Percentiles rank a stretch among this genome's conserved stretches.
These are phyloP conservation scores for Linnemannia hyalina DNA, from an alignment of 192 early-diverging fungal genomes.

Conservation along the genomic window DNA sequence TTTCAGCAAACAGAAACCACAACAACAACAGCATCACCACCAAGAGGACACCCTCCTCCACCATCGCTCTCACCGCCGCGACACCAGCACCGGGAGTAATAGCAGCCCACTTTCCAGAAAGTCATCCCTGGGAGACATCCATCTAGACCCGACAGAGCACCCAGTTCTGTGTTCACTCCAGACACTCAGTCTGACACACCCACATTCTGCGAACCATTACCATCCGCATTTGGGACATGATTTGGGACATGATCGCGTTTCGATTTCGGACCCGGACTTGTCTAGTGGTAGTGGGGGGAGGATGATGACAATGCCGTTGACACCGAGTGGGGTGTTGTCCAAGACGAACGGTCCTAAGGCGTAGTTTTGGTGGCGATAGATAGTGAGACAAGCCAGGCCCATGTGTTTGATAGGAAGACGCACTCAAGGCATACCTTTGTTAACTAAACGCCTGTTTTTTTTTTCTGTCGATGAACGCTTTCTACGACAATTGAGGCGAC, in stretches of 20 bases:
- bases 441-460: neutral
- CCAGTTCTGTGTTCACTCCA: constrained; percentile 38
- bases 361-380: neutral
- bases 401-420: constrained; percentile 9
- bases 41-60: neutral
- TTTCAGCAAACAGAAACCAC: neutral
- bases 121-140: constrained; percentile 14
- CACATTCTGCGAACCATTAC: constrained; percentile 36
- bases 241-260: constrained; percentile 37
- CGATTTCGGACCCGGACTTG: neutral
- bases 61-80: neutral
- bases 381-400: neutral
- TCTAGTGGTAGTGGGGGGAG: too few species aligned
- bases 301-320: neutral
- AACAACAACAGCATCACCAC: constrained; percentile 5
- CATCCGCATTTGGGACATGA: constrained; percentile 51
- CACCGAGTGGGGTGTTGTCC: constrained; percentile 2
- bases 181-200: constrained; percentile 37
- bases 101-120: neutral
- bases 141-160: constrained; percentile 39
- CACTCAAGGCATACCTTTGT: neutral
- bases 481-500: neutral
- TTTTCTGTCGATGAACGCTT: neutral
- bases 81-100: neutral
- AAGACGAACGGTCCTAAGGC: neutral